Evolutionary conservation across 1,139 yeast genomes (phyloP).

Genomic region (Arxiozyma heterogenica): DNA sequence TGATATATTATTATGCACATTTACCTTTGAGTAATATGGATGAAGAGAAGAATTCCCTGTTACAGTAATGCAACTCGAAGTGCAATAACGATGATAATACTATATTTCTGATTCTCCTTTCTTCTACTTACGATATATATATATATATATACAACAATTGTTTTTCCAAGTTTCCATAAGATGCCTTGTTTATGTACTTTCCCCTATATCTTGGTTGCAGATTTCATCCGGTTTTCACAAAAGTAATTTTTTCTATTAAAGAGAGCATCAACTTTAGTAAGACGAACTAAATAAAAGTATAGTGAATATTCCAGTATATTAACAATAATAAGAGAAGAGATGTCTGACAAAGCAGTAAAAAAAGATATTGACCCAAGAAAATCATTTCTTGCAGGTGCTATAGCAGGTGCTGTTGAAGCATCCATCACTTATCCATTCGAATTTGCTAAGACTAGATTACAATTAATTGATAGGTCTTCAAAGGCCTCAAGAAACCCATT

Average conservation of each 20-base stretch:
- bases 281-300: no score
- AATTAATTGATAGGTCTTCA: conserved; percentile 63
- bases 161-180: background rate
- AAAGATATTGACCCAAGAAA: conserved; percentile 43
- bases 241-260: no score
- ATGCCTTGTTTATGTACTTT: background rate
- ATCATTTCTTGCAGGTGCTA: conserved; percentile 87
- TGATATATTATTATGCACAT: background rate
- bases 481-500: conserved; percentile 74
- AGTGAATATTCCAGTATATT: background rate
- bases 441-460: conserved; percentile 90
- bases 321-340: background rate
- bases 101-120: background rate
- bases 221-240: no score
- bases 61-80: background rate
- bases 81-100: no score
- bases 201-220: no score
- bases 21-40: background rate
- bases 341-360: conserved; percentile 5
- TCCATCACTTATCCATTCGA: conserved; percentile 89
- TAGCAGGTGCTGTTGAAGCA: conserved; percentile 93
- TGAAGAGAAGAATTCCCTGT: background rate
- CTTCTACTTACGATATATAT: background rate
- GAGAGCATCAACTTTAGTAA: background rate
- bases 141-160: no score